phyloP scores from a whole-genome alignment of 2,329 filamentous ascomycete genomes.

The Gremmenia infestans region DNA sequence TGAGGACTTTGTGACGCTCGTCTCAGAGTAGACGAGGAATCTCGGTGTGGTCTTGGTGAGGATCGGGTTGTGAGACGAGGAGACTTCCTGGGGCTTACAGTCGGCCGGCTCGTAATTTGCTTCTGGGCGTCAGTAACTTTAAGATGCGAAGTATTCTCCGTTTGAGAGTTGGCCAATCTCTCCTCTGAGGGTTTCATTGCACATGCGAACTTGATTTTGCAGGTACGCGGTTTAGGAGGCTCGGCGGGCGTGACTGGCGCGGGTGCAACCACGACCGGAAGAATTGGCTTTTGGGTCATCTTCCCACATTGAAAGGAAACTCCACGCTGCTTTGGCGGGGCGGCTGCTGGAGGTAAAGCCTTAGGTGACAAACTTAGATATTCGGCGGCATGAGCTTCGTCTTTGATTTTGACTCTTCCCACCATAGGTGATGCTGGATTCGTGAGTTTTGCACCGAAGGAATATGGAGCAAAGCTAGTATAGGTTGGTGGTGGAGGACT shows the following conservation, averaged over 20 bases:
- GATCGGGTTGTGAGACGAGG: slow-evolving; percentile 10
- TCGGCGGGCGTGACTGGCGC: slow-evolving; percentile 27
- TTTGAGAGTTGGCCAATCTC: slow-evolving; percentile 7
- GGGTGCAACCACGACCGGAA: slow-evolving; percentile 33
- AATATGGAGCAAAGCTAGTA: slow-evolving; percentile 32
- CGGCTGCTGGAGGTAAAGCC: slow-evolving; percentile 53
- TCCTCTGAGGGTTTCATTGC: slow-evolving; percentile 44
- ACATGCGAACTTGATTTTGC: slow-evolving; percentile 71
- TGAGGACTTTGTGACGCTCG: slow-evolving; percentile 37
- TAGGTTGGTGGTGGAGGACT: slow-evolving; percentile 72
- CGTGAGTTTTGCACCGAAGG: slow-evolving; percentile 19
- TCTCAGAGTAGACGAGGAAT: slow-evolving; percentile 28
- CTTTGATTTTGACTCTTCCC: slow-evolving; percentile 7
- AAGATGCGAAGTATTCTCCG: background rate
- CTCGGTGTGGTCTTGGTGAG: slow-evolving; percentile 17
- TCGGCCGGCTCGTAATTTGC: slow-evolving; percentile 21
- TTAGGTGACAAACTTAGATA: slow-evolving; percentile 32
- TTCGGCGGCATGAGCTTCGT: slow-evolving; percentile 10
- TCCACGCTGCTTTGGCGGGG: slow-evolving; percentile 72
- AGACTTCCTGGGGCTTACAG: slow-evolving; percentile 26
- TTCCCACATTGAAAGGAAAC: slow-evolving; percentile 79
- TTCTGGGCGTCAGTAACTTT: slow-evolving; percentile 17
- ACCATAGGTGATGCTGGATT: slow-evolving; percentile 10
- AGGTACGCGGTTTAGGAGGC: slow-evolving; percentile 47
- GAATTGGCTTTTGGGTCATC: slow-evolving; percentile 33